A percentile compares a stretch with the other conserved stretches of the same genome.
phyloP scores from a whole-genome alignment of 148 eudicot genomes.

The Agrostemma githago region DNA sequence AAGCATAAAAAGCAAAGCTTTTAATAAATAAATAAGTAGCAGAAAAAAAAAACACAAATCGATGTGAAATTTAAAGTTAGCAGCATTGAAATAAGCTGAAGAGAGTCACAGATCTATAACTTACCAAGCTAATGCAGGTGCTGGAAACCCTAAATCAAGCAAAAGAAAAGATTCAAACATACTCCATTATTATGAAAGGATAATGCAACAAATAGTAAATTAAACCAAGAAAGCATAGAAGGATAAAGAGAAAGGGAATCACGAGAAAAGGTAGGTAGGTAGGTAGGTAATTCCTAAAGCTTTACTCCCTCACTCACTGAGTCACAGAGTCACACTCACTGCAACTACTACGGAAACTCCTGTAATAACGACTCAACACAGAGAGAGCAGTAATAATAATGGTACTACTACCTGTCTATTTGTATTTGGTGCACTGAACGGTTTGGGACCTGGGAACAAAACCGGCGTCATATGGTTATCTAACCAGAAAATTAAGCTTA shows the following conservation, averaged over 20 bases:
- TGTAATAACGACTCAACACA: constrained; percentile 15
- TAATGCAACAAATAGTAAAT: background rate
- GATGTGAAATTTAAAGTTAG: background rate
- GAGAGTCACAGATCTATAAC: constrained; percentile 31
- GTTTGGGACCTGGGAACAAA: background rate
- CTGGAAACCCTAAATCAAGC: constrained; percentile 34
- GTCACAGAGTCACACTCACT: background rate
- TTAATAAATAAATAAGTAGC: background rate
- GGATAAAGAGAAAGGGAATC: background rate
- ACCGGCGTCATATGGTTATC: no score
- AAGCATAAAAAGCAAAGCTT: background rate
- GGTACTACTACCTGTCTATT: background rate
- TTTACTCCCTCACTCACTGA: background rate
- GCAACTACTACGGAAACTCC: constrained; percentile 17
- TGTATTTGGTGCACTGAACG: background rate
- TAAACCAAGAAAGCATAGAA: background rate
- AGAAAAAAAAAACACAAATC: background rate
- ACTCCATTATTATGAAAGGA: background rate
- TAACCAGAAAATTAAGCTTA: no score
- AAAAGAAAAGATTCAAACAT: constrained; percentile 11
- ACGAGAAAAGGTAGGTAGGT: background rate
- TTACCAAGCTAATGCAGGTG: constrained; percentile 30
- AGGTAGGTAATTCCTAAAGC: background rate
- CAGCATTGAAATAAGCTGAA: constrained; percentile 5
- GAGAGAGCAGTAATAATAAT: background rate